Percentiles rank a stretch among this genome's conserved stretches.
These are phyloP conservation scores for Pseudohalonectria lignicola DNA, from an alignment of 2,329 filamentous ascomycete species.

Conservation along the genomic window DNA sequence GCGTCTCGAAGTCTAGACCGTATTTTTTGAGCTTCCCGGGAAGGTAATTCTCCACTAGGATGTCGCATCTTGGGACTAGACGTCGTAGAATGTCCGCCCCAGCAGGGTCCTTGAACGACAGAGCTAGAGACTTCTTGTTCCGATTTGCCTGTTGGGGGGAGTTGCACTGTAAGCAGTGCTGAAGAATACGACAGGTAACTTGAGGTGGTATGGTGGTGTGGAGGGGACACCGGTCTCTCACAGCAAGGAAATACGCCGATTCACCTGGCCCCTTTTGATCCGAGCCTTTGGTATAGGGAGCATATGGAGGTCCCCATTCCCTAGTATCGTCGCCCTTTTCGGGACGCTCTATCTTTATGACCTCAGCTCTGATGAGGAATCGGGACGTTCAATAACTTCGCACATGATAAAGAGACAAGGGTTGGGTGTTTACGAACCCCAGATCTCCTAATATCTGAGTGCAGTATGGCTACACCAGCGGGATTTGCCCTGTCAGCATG, in stretches of 20 bases:
- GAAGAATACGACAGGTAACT: no score
- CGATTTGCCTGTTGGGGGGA: constrained; percentile 61
- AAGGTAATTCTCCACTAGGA: constrained; percentile 94
- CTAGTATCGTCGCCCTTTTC: constrained; percentile 84
- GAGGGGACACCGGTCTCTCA: no score
- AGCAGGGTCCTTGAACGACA: constrained; percentile 79
- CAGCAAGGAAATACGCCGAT: constrained; percentile 87
- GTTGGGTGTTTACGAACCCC: constrained; percentile 52
- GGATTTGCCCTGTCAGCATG: no score
- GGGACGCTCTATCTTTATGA: constrained; percentile 96
- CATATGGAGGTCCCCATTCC: constrained; percentile 94
- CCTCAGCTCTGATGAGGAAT: constrained; percentile 59
- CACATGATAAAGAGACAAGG: background rate
- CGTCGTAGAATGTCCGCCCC: constrained; percentile 82
- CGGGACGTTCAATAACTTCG: constrained; percentile 8
- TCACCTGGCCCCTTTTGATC: constrained; percentile 64
- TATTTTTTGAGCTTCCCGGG: constrained; percentile 87
- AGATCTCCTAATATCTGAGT: constrained; percentile 95
- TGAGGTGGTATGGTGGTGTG: no score
- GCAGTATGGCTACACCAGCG: constrained; percentile 65
- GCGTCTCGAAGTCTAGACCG: constrained; percentile 72
- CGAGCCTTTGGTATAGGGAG: constrained; percentile 56
- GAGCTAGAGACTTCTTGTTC: constrained; percentile 88
- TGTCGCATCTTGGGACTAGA: constrained; percentile 74
- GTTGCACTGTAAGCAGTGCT: background rate